phyloP scores from a whole-genome alignment of 179 eudicot genomes.

The Silene vulgaris region DNA sequence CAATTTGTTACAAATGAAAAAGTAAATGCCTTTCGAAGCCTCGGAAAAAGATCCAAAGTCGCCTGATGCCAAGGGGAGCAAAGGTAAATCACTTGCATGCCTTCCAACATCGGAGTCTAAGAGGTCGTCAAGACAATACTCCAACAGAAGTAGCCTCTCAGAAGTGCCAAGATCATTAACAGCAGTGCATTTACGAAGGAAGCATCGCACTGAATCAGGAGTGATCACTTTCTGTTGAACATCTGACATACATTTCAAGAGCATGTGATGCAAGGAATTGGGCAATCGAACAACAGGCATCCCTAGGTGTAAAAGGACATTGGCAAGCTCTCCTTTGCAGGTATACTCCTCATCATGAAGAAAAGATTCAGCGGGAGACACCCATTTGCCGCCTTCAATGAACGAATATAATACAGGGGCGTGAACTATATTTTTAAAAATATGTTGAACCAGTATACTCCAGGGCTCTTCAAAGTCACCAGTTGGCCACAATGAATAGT shows the following conservation, averaged over 20 bases:
- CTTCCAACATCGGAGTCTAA: constrained; percentile 74
- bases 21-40: constrained; percentile 50
- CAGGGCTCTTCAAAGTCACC: constrained; percentile 99
- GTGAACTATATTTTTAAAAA: constrained; percentile 53
- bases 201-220: constrained; percentile 76
- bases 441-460: constrained; percentile 71
- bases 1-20: constrained; percentile 72
- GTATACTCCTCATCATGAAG: constrained; percentile 71
- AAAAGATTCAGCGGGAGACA: constrained; percentile 70
- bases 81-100: constrained; percentile 53
- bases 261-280: constrained; percentile 56
- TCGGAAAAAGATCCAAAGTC: constrained; percentile 63
- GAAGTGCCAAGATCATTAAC: constrained; percentile 41
- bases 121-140: constrained; percentile 93
- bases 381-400: constrained; percentile 81
- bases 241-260: constrained; percentile 45
- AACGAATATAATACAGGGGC: constrained; percentile 69
- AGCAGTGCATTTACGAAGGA: constrained; percentile 48
- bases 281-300: constrained; percentile 83
- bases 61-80: constrained; percentile 93
- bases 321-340: constrained; percentile 57
- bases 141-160: constrained; percentile 69
- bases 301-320: constrained; percentile 69
- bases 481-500: constrained; percentile 82
- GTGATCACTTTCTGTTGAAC: constrained; percentile 68